These are phyloP conservation scores for Xylariaceae sp. DNA, from an alignment of 2,329 filamentous ascomycete genomes.

Conservation along the genomic window DNA sequence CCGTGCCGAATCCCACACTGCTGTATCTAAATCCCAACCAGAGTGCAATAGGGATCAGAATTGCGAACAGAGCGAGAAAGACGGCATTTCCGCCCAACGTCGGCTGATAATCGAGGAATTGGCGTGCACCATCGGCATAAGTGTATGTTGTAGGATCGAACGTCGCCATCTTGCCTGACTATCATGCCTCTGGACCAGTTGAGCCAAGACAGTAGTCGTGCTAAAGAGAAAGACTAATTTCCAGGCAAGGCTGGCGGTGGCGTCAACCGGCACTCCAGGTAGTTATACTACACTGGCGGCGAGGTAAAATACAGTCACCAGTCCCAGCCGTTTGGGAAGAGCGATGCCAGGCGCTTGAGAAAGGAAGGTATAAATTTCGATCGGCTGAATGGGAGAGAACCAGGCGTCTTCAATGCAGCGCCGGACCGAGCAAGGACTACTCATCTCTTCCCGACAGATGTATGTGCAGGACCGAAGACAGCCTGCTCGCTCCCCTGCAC, in stretches of 20 bases:
- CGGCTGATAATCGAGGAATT: constrained; percentile 36
- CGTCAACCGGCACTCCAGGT: not conserved
- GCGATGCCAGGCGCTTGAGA: constrained; percentile 6
- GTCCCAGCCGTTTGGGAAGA: constrained; percentile 8
- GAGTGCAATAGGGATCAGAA: constrained; percentile 36
- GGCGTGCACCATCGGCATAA: constrained; percentile 17
- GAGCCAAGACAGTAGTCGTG: constrained; percentile 1
- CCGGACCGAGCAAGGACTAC: constrained; percentile 1
- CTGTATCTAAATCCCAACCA: constrained; percentile 37
- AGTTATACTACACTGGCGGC: constrained; percentile 9
- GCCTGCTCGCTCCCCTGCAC: not conserved
- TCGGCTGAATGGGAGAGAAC: constrained; percentile 5
- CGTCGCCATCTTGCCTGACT: constrained; percentile 22
- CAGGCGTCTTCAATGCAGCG: not conserved
- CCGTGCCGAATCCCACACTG: constrained; percentile 38
- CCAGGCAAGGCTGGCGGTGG: not conserved
- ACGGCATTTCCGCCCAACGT: constrained; percentile 38
- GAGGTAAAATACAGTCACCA: not conserved
- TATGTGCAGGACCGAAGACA: not conserved
- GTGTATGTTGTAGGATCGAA: constrained; percentile 18
- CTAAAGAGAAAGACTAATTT: not conserved
- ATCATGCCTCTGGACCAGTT: constrained; percentile 12
- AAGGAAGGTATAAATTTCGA: not conserved
- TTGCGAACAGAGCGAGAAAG: constrained; percentile 37
- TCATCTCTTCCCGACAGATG: constrained; percentile 2